Base-by-base conservation (phyloP, 176 grass and related monocot species). In the Pontederia crassipes region DNA sequence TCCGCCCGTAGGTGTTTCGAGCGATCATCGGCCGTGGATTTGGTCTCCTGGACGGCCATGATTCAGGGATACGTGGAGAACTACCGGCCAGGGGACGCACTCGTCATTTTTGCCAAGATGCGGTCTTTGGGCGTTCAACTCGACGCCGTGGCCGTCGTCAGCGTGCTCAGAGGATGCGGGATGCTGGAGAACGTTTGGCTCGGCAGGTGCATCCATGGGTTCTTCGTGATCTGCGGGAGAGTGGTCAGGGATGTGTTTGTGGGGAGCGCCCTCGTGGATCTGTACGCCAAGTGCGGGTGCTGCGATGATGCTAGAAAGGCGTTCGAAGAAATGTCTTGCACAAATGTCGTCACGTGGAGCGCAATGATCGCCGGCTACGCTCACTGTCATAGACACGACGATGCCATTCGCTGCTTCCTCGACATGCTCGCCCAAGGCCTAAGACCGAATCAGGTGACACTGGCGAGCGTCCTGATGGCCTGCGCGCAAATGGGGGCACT, bases 321-420 rank as follows among this genome's bases (percentile, higher is more conserved):
- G 55, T 76, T 76, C 1, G 73, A 76, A 2, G 63, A 67, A 66
- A 76, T 76, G 63, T 63, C 73, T 49, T n/a, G 14, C 3, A 58
- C 46, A 45, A 60, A 51, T 67, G 47, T 76, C 5, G 73, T 60
- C 47, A 9, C 54, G 14, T 76, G 73, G 73, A 67, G 73, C 10
- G 15, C 73, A 2, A 24, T 76, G 73, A 51, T 76, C 11, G 47
- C 63, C 4, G 64, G 54, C 10, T 67, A 60, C 8, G 63, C 13
- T 11, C 73, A 15, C 2, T 76, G 63, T 40, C 4, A 28, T 50
- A 17, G 49, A 64, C 52, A 10, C 13, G 2, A 0, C 10, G 48
- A 68, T 0, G 29, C 73, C 3, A 46, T 68, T 12, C 14, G 10
- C 6, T 8, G 58, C 1, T 76, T 68, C 54, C 55, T 2, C 11